phyloP scores from a whole-genome alignment of 139 green algal species.

The Parachlorella kessleri region DNA sequence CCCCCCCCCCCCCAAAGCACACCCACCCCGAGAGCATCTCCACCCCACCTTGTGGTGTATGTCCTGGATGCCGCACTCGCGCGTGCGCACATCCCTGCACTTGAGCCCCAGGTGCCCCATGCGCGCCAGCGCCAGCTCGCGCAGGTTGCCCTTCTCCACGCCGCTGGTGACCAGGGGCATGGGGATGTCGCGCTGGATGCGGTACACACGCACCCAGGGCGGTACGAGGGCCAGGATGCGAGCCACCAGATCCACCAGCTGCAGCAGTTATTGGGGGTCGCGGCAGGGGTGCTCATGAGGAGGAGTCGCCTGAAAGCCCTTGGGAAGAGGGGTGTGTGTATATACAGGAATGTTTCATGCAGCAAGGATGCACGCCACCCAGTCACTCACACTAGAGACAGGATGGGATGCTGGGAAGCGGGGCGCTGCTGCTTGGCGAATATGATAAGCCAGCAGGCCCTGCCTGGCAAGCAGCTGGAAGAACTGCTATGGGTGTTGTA shows the following conservation, averaged over 20 bases:
- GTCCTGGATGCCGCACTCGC: constrained; percentile 97
- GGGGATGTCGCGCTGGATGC: constrained; percentile 97
- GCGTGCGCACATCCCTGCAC: constrained; percentile 92
- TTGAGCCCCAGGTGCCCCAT: constrained; percentile 88
- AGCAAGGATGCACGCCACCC: too few relatives aligned
- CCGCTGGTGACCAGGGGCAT: constrained; percentile 89
- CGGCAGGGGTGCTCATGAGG: too few relatives aligned
- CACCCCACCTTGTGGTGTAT: constrained; percentile 82
- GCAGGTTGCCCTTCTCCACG: constrained; percentile 96
- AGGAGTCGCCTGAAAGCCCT: too few relatives aligned
- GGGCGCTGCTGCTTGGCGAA: too few relatives aligned
- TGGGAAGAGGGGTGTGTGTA: too few relatives aligned
- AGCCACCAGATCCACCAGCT: constrained; percentile 93
- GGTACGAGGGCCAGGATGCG: constrained; percentile 90
- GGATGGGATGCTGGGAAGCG: too few relatives aligned
- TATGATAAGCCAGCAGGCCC: too few relatives aligned
- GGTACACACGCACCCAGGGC: constrained; percentile 94
- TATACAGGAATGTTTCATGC: too few relatives aligned
- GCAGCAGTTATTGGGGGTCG: too few relatives aligned
- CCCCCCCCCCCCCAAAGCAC: neutral
- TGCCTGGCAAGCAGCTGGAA: neutral
- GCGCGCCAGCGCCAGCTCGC: constrained; percentile 92
- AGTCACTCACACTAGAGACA: too few relatives aligned
- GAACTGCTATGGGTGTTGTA: too few relatives aligned
- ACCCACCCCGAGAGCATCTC: constrained; percentile 39